Evolutionary conservation across 179 eudicot genomes (phyloP).

Genomic region (Silene noctiflora): DNA sequence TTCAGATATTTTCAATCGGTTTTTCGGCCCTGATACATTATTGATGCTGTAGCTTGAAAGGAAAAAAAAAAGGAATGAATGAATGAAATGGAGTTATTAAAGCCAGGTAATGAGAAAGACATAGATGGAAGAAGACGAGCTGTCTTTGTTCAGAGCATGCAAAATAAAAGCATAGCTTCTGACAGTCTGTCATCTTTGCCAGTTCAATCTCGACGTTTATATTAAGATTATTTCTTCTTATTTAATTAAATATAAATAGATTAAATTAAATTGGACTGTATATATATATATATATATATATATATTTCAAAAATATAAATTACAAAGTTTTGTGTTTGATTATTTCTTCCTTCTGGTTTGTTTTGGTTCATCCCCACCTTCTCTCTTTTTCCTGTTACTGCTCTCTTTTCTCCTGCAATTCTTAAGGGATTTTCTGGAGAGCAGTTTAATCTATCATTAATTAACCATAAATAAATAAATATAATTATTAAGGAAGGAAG

Average conservation of each 20-base stretch:
- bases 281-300: not conserved
- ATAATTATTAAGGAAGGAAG: not conserved
- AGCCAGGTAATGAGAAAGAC: not conserved
- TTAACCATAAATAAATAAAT: not conserved
- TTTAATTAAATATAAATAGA: no score
- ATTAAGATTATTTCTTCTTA: no score
- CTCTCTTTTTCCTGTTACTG: not conserved
- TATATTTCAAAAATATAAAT: not conserved
- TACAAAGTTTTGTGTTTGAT: not conserved
- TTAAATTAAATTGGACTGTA: no score
- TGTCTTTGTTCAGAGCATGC: conserved; percentile 12
- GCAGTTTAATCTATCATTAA: not conserved
- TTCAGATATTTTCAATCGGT: no score
- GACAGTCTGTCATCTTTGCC: conserved; percentile 15
- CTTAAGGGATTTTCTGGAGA: not conserved
- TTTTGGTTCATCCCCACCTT: not conserved
- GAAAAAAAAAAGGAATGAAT: not conserved
- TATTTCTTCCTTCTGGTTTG: conserved; percentile 10
- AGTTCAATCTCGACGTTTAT: not conserved
- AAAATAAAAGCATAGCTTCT: not conserved
- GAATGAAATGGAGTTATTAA: not conserved
- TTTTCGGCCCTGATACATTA: no score
- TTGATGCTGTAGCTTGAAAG: no score
- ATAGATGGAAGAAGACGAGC: conserved; percentile 18
- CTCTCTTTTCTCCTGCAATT: conserved; percentile 6